Base-by-base conservation (phyloP, 2,329 filamentous ascomycete species). In the Aspergillus piperis region DNA sequence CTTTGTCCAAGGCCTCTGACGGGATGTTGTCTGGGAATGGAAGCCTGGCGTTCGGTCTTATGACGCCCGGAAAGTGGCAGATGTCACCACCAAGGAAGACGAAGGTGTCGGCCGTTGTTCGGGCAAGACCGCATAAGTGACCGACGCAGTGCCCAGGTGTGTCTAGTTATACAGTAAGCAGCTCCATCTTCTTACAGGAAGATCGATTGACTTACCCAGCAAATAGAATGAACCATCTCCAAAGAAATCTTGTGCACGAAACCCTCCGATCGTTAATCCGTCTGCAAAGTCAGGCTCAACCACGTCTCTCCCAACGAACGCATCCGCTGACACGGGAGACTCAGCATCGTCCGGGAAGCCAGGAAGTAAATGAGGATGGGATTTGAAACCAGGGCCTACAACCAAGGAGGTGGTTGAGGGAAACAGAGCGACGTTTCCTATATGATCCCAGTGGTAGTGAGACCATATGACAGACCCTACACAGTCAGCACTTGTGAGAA, bases 371-470 rank as follows among this genome's bases (percentile, higher is more conserved):
- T 80, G 65, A 64, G 81, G 78, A 0, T 69, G 69, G 2, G 76
- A 61, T 51, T 78, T 81, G 68, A 85, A 82, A 0, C 83, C 83
- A 0, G 83, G 80, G 0, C 84, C 84, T 3, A 85, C 82, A 32
- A 86, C 65, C 0, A 86, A 65, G 8, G 80, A 75, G 0, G 82
- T 83, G 1, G 64, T 70, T 0, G 64, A 0, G 0, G 82, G 81
- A 52, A 86, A 86, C 0, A 68, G 72, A 0, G 78, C 76, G 0
- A 78, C 74, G 57, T 85, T 80, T 0, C 84, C 84, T 8, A 78
- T 80, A 58, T 86, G 84, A 65, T 86, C 83, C 69, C 75, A 79
- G 54, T 76, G 75, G 3, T 68, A 67, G 54, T 75, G 73, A n/a
- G 59, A 68, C 67, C 67, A 72, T 30, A 72, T 64, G 17, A 74